These are phyloP conservation scores for Suzukiozyma palmioleophila DNA, from an alignment of 1,139 yeast genomes.

Conservation along the genomic window DNA sequence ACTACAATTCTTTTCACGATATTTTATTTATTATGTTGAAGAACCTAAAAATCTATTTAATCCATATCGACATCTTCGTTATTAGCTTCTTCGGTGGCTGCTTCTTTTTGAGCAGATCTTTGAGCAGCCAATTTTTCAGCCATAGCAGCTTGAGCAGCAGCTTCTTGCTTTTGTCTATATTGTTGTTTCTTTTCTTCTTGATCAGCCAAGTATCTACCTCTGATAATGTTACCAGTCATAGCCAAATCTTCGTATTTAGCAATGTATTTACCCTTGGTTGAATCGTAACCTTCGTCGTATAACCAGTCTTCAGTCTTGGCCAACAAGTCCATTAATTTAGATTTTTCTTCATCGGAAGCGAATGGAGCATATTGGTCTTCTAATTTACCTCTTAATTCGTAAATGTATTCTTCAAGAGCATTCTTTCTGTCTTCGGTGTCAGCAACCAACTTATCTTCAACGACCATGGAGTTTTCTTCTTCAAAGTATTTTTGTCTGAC, in stretches of 20 bases:
- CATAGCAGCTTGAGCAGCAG: constrained; percentile 79
- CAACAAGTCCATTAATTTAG: constrained; percentile 67
- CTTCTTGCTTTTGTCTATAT: constrained; percentile 81
- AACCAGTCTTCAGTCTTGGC: constrained; percentile 95
- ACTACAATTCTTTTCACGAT: background rate
- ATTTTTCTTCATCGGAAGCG: constrained; percentile 89
- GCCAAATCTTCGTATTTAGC: constrained; percentile 98
- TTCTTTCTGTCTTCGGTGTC: constrained; percentile 99
- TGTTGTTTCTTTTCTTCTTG: constrained; percentile 96
- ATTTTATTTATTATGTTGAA: too few relatives aligned
- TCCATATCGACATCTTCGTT: constrained; percentile 41
- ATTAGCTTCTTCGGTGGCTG: constrained; percentile 20
- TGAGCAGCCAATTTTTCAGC: constrained; percentile 89
- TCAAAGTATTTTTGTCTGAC: constrained; percentile 64
- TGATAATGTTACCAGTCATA: constrained; percentile 87
- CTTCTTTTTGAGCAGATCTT: constrained; percentile 47
- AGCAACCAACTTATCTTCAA: constrained; percentile 93
- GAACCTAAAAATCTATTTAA: constrained; percentile 5
- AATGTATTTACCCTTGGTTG: constrained; percentile 93
- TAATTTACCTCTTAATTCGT: constrained; percentile 94
- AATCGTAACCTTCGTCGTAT: constrained; percentile 94
- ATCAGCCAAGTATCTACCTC: constrained; percentile 91
- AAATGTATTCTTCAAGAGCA: constrained; percentile 96
- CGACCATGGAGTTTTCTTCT: constrained; percentile 76
- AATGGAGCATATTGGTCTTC: constrained; percentile 88